phyloP scores from a whole-genome alignment of 2,329 filamentous ascomycete genomes.

The Gaeumannomyces sp. region DNA sequence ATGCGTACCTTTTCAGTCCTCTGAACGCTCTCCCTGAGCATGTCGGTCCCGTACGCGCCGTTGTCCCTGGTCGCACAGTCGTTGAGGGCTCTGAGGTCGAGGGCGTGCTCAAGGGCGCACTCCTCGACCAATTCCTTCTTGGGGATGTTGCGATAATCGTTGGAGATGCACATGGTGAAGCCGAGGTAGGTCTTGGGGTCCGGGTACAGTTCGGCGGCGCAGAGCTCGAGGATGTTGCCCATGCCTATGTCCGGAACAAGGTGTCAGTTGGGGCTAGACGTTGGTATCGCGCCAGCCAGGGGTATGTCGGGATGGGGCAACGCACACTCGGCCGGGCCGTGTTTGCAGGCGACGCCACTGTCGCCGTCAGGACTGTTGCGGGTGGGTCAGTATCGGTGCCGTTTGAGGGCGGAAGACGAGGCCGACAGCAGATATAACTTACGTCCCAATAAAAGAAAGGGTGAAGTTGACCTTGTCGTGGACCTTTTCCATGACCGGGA shows the following conservation, averaged over 20 bases:
- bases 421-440: constrained; percentile 23
- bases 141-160: constrained; percentile 72
- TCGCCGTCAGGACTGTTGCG: constrained; percentile 57
- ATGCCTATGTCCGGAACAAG: constrained; percentile 44
- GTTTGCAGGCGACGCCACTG: constrained; percentile 80
- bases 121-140: constrained; percentile 71
- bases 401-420: too few relatives aligned
- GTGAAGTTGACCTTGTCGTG: constrained; percentile 84
- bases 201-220: constrained; percentile 75
- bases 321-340: constrained; percentile 75
- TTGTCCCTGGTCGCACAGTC: constrained; percentile 73
- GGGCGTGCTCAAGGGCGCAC: constrained; percentile 85
- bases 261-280: background rate
- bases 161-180: constrained; percentile 84
- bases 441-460: constrained; percentile 83
- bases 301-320: background rate
- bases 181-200: constrained; percentile 84
- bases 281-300: background rate
- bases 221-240: constrained; percentile 91
- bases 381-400: background rate
- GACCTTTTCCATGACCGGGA: constrained; percentile 80
- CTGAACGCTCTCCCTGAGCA: constrained; percentile 63
- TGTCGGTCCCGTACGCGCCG: constrained; percentile 60
- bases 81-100: constrained; percentile 77
- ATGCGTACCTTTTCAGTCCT: constrained; percentile 51